Evolutionary conservation across 2,329 filamentous ascomycete genomes (phyloP).

Genomic region (Aspergillus latus): DNA sequence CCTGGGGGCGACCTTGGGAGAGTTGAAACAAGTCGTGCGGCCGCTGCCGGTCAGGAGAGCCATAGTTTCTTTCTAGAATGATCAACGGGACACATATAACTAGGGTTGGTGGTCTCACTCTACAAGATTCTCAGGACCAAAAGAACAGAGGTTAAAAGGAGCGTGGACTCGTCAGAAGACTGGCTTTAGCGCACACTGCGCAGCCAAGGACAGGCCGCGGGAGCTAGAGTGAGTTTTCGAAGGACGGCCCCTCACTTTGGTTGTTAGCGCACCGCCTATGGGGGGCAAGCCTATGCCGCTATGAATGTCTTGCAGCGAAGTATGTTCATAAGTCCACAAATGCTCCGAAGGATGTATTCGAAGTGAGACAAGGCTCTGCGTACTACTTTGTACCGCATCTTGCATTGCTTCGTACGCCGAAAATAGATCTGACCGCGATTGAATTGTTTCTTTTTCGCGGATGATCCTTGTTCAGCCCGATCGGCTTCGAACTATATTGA

Average conservation of each 20-base stretch:
- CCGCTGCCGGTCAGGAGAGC: too few relatives aligned
- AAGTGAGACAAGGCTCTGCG: background rate
- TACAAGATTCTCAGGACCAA: background rate
- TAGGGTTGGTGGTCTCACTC: background rate
- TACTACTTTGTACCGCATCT: background rate
- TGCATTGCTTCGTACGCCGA: background rate
- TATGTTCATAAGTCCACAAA: background rate
- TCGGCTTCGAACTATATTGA: background rate
- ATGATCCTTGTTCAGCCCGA: background rate
- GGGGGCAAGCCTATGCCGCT: background rate
- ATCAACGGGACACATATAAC: slow-evolving; percentile 9
- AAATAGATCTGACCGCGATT: background rate
- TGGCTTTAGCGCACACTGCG: slow-evolving; percentile 10
- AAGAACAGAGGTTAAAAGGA: slow-evolving; percentile 7
- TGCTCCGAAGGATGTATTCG: background rate
- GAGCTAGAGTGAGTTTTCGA: background rate
- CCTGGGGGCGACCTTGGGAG: too few relatives aligned
- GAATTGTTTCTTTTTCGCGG: background rate
- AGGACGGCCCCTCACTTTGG: slow-evolving; percentile 10
- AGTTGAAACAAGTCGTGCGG: too few relatives aligned
- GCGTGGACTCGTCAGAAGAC: slow-evolving; percentile 25
- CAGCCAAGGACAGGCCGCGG: slow-evolving; percentile 4
- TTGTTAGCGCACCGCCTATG: slow-evolving; percentile 16
- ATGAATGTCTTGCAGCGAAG: slow-evolving; percentile 2
- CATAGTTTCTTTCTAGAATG: background rate